phyloP scores from a whole-genome alignment of 345 rosid genomes.

The Eucalyptus sideroxylon region DNA sequence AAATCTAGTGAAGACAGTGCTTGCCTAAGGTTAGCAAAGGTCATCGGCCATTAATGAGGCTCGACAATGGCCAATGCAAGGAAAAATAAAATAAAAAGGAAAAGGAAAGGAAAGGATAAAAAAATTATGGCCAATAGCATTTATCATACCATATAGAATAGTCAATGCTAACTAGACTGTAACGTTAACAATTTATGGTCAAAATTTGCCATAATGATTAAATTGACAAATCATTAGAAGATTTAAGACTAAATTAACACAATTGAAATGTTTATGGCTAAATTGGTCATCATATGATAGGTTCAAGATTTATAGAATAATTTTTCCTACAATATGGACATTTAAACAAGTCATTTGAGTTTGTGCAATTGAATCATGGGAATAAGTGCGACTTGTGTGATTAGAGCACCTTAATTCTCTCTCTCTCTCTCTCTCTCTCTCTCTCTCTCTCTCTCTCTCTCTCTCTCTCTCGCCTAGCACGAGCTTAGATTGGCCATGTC shows the following conservation, averaged over 20 bases:
- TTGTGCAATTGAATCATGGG: no score
- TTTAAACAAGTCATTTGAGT: background rate
- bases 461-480: background rate
- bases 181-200: fast-evolving
- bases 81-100: no score
- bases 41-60: no score
- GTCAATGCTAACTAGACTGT: fast-evolving
- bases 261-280: fast-evolving
- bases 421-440: background rate
- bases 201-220: fast-evolving
- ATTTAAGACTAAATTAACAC: background rate
- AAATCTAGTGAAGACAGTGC: fast-evolving
- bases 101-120: no score
- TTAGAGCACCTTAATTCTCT: no score
- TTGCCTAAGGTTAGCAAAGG: no score
- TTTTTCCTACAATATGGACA: background rate
- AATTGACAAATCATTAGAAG: background rate
- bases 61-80: no score
- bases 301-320: background rate
- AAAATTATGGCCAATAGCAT: fast-evolving
- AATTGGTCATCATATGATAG: background rate
- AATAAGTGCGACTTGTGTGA: no score
- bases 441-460: no score
- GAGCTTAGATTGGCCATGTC: background rate
- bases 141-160: fast-evolving